Base-by-base conservation (phyloP, 163 green algal genomes). In the Scenedesmus sp. region DNA sequence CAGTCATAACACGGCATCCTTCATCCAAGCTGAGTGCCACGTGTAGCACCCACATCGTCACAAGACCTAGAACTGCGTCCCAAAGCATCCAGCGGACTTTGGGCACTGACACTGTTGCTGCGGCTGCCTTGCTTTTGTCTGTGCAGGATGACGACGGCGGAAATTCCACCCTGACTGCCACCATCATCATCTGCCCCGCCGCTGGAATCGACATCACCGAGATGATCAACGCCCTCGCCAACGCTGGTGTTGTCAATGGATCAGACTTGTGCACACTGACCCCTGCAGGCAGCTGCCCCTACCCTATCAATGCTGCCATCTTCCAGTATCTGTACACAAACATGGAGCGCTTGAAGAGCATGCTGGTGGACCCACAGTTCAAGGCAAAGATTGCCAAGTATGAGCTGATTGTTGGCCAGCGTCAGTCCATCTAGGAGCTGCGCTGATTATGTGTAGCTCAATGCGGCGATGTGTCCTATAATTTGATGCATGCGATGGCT, bases 341-440 rank as follows among this genome's bases (percentile, higher is more conserved):
- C 83, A 65, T 73, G 56, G 22, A 88, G 35, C 56, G 59, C 37
- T 59, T 88, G 83, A n/a, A 88, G 83, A 20, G 24, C 59, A 88
- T 88, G 83, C 56, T 88, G 24, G 83, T 88, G 16, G 83, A 88
- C 83, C 56, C 44, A 33, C 56, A 81, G 35, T 88, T 81, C 83
- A 33, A 49, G 20, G 42, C 68, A 35, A 79, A 51, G 56, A 73
- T 88, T 49, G 43, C n/a, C 0, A 80, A 88, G 83, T 88, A 88
- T 33, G 33, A 46, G 35, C 12, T 37, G 9, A 44, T 88, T 13
- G 83, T 46, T 37, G 81, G 81, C 46, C 46, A 76, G 40, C 30
- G 30, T 1, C 30, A 76, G 59, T 30, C 22, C 22, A n/a, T 72
- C 3, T 72, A 72, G 51, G 12, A 56, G 46, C 46, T 56, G 46